Percentiles rank a stretch among this genome's conserved stretches.
These are phyloP conservation scores for Arabidopsis suecica DNA, from an alignment of 345 rosid species.

Conservation along the genomic window DNA sequence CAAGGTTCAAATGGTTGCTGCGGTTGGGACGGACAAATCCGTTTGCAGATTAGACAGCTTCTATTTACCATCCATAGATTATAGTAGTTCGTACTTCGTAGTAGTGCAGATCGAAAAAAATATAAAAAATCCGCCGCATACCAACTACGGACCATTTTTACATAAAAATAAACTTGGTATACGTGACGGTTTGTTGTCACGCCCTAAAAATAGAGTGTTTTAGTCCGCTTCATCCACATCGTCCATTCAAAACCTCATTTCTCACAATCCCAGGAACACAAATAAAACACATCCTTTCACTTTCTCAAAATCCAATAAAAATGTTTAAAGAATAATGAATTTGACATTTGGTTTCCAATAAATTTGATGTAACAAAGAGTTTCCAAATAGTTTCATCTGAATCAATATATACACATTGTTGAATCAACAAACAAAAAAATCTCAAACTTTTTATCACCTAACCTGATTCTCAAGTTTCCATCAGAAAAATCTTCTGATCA, in stretches of 20 bases:
- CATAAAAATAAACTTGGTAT: too few relatives aligned
- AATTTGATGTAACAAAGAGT: not conserved
- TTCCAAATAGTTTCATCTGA: not conserved
- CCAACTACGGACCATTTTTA: too few relatives aligned
- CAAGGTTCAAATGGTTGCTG: not conserved
- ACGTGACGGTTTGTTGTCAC: too few relatives aligned
- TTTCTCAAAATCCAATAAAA: slow-evolving; percentile 12
- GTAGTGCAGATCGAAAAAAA: too few relatives aligned
- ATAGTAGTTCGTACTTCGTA: too few relatives aligned
- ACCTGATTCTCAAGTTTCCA: slow-evolving; percentile 40
- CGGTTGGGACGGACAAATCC: too few relatives aligned
- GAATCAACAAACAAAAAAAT: slow-evolving; percentile 36
- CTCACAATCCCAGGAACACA: not conserved
- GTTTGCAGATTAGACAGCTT: too few relatives aligned
- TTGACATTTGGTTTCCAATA: not conserved
- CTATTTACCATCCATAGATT: too few relatives aligned
- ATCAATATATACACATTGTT: slow-evolving; percentile 25
- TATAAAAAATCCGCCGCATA: too few relatives aligned
- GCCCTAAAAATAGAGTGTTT: too few relatives aligned
- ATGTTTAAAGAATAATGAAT: not conserved
- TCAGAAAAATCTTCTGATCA: slow-evolving; percentile 50
- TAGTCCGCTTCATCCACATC: too few relatives aligned
- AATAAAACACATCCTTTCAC: not conserved
- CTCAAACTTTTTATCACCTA: not conserved
- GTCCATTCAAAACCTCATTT: not conserved